phyloP scores from a whole-genome alignment of 495 filamentous ascomycete species.

The Tuber melanosporum region DNA sequence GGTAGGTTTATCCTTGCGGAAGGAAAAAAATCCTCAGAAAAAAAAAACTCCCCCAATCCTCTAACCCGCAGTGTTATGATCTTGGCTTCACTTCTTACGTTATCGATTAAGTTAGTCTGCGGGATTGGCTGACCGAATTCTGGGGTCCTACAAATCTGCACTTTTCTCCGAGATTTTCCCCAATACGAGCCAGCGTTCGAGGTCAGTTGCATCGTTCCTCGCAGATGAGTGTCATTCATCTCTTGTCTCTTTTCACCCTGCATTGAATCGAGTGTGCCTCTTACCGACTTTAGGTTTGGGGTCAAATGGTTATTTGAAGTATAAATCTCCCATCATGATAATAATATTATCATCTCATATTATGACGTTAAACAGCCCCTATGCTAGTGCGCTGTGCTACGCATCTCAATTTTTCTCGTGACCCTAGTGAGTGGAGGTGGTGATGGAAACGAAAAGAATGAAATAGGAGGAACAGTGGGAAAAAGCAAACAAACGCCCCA shows the following conservation, averaged over 20 bases:
- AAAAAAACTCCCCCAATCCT: neutral
- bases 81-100: neutral
- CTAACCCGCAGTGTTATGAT: neutral
- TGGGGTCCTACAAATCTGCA: conserved; percentile 8
- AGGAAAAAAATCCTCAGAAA: neutral
- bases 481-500: conserved; percentile 17
- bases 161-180: neutral
- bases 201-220: neutral
- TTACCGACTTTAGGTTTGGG: neutral
- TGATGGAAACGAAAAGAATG: neutral
- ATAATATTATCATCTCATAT: too few species aligned
- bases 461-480: conserved; percentile 7
- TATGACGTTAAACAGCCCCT: neutral
- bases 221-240: neutral
- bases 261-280: neutral
- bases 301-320: neutral
- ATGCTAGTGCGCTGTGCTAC: neutral
- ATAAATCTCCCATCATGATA: neutral
- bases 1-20: neutral
- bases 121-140: conserved; percentile 2
- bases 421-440: neutral
- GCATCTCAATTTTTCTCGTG: neutral
- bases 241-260: neutral
- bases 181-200: neutral
- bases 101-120: neutral